These are phyloP conservation scores for Starmerella geochares DNA, from an alignment of 805 yeast genomes.

Conservation along the genomic window DNA sequence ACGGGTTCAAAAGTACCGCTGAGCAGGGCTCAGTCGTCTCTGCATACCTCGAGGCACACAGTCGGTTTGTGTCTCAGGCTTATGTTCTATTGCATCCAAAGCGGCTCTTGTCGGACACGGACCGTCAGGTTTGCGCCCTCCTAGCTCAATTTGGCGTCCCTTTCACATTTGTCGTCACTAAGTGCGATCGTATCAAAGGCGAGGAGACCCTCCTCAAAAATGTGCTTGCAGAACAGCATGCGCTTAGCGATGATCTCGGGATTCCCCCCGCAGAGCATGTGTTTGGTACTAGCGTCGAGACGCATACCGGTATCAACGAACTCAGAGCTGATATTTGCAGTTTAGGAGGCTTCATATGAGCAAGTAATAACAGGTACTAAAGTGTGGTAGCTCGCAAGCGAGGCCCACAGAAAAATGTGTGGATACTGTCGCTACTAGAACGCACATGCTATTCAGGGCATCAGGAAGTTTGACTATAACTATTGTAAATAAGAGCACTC, in stretches of 20 bases:
- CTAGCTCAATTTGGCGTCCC: constrained; percentile 49
- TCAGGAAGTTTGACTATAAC: not conserved
- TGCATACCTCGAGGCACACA: constrained; percentile 44
- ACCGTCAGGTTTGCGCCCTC: constrained; percentile 42
- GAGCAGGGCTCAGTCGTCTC: constrained; percentile 62
- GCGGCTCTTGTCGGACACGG: constrained; percentile 48
- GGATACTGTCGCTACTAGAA: too few species aligned
- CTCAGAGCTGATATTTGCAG: constrained; percentile 26
- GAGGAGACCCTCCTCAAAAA: constrained; percentile 8
- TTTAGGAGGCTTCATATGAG: constrained; percentile 22
- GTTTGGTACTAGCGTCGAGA: constrained; percentile 23
- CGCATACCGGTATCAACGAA: constrained; percentile 25
- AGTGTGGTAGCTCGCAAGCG: too few species aligned
- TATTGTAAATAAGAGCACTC: not conserved
- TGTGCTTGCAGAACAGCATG: constrained; percentile 4
- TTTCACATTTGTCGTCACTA: constrained; percentile 68
- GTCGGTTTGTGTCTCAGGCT: constrained; percentile 47
- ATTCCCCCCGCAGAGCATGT: constrained; percentile 31
- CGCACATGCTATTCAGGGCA: too few species aligned
- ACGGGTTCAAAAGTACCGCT: constrained; percentile 58
- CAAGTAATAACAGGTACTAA: too few species aligned
- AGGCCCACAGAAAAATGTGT: too few species aligned
- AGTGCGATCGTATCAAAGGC: constrained; percentile 41
- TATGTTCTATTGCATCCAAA: constrained; percentile 54
- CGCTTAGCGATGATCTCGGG: constrained; percentile 6